Percentiles rank a stretch among this genome's conserved stretches.
Evolutionary conservation across 139 green algal genomes (phyloP).

Genomic region (Pleodorina starrii): DNA sequence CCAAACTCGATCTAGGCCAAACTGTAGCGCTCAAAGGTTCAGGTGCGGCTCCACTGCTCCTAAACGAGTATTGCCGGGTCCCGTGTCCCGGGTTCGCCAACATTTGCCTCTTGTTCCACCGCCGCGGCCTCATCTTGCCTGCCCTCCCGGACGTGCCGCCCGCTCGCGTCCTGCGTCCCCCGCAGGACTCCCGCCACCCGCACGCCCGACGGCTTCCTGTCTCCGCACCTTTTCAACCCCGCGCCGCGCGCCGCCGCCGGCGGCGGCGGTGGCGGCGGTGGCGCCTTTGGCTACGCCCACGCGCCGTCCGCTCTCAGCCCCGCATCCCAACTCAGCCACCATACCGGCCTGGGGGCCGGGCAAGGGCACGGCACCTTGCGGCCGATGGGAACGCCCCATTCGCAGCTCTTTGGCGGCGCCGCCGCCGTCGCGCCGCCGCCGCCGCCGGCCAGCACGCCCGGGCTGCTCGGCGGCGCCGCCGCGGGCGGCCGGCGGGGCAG

Average conservation of each 20-base stretch:
- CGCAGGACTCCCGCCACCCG: conserved; percentile 32
- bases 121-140: no score
- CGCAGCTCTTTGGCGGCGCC: background rate
- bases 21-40: no score
- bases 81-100: no score
- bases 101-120: no score
- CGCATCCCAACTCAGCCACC: background rate
- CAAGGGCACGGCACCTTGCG: background rate
- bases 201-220: conserved; percentile 58
- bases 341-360: background rate
- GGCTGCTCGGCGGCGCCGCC: conserved; percentile 12
- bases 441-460: conserved; percentile 30
- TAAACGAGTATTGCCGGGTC: no score
- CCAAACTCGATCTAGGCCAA: no score
- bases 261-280: background rate
- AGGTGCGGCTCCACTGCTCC: no score
- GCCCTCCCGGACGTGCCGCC: no score
- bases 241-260: conserved; percentile 16
- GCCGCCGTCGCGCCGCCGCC: no score
- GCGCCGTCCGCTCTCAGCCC: background rate
- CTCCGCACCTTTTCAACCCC: conserved; percentile 60
- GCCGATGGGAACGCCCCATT: background rate
- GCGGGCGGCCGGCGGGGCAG: conserved; percentile 21
- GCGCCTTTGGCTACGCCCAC: background rate
- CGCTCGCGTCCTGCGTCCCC: no score